Percentiles rank a stretch among this genome's conserved stretches.
These are phyloP conservation scores for Lenzites betulinus DNA, from an alignment of 768 basidiomycete species.

Conservation along the genomic window DNA sequence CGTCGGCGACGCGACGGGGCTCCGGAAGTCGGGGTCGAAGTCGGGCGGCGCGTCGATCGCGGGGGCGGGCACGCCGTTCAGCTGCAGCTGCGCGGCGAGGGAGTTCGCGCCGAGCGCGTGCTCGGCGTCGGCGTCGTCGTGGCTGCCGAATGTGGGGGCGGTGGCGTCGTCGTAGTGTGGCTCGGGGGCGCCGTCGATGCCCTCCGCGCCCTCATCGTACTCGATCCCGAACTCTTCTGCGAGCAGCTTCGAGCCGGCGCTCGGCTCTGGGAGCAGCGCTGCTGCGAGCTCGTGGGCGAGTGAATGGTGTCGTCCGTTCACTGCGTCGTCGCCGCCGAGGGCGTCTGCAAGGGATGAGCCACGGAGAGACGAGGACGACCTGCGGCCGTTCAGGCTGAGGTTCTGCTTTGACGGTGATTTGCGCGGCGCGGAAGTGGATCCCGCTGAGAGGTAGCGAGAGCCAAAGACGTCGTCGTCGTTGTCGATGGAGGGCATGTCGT, in stretches of 20 bases:
- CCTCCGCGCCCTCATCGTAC: slow-evolving; percentile 85
- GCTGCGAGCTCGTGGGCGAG: slow-evolving; percentile 87
- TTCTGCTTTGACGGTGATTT: slow-evolving; percentile 34
- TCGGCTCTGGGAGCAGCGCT: slow-evolving; percentile 87
- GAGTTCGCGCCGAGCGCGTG: slow-evolving; percentile 26
- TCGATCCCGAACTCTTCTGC: slow-evolving; percentile 91
- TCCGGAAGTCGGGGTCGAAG: slow-evolving; percentile 49
- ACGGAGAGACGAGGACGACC: slow-evolving; percentile 55
- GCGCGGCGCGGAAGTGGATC: slow-evolving; percentile 25
- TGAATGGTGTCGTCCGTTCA: slow-evolving; percentile 55
- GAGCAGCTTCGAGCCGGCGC: slow-evolving; percentile 70
- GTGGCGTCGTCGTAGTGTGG: slow-evolving; percentile 30
- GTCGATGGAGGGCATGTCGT: slow-evolving; percentile 17
- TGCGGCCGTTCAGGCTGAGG: slow-evolving; percentile 38
- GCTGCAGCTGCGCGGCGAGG: slow-evolving; percentile 18
- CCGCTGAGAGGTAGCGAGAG: slow-evolving; percentile 35
- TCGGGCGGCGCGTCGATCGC: slow-evolving; percentile 34
- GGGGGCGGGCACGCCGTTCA: slow-evolving; percentile 24
- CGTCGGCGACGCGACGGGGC: slow-evolving; percentile 35
- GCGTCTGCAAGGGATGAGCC: slow-evolving; percentile 40
- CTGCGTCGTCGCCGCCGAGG: slow-evolving; percentile 47
- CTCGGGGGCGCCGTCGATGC: slow-evolving; percentile 57
- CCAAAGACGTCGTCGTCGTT: slow-evolving; percentile 27
- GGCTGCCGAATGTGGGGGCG: slow-evolving; percentile 19
- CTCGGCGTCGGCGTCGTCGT: slow-evolving; percentile 25